Evolutionary conservation across 495 filamentous ascomycete species (phyloP), one percentile per base, ranked within the genome.

Genomic region (Penicillium angulare): DNA sequence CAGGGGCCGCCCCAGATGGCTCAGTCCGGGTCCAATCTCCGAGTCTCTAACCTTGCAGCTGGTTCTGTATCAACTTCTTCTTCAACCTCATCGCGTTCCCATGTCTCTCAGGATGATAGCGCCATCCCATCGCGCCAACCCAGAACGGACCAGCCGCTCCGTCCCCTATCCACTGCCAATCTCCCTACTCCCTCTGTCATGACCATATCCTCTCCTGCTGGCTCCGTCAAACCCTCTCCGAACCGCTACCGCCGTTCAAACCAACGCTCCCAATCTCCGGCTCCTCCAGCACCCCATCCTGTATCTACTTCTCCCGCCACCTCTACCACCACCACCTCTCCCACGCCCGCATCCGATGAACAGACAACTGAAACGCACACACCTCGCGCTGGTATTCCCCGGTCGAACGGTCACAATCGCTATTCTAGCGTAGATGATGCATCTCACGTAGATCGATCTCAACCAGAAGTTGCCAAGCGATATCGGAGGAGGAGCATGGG

Each of bases 401-500:
- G 62, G 35, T 31, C 34, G 20, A 42, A 50, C 32, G 56, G 60
- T 16, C 75, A 77, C 36, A 61, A 54, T 27, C 69, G 78, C 32
- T 72, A 71, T 2, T 66, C 68, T 3, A 85, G 80, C 60, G 78
- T 73, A 4, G 81, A 85, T 67, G 81, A 84, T 55, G 71, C 71
- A 24, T 61, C 65, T 20, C 71, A 74, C 24, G 27, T 66, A 16
- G 66, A 78, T 52, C 65, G 62, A 36, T 44, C 62, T 41, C 61
- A 69, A 39, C 73, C 79, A 15, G 89, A 92, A 40, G 74, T 84
- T 42, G 81, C 86, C 8, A 88, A 88, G 66, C 80, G 87, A 53
- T 88, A 90, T 71, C 77, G 91, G 53, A 81, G 91, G 59, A 80
- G 90, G 47, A 96, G 91, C 64, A 80, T 91, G 75, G 87, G 88